phyloP scores from a whole-genome alignment of 352 stramenopile species.

The Pythium periplocum region DNA sequence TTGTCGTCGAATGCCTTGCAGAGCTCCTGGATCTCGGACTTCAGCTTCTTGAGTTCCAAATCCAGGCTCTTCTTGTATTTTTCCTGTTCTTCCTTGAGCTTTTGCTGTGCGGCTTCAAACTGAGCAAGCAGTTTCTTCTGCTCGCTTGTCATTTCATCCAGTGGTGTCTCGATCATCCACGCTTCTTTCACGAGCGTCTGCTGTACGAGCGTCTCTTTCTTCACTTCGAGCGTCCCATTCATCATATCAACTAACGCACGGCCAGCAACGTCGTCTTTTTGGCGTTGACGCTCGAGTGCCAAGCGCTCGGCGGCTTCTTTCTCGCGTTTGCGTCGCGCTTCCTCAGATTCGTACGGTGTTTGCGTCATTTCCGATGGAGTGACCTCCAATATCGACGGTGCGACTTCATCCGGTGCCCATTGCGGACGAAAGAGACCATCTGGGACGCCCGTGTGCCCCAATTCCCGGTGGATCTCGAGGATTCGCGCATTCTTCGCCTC shows the following conservation, averaged over 20 bases:
- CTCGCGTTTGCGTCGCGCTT: slow-evolving; percentile 43
- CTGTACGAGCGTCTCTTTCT: slow-evolving; percentile 70
- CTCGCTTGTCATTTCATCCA: slow-evolving; percentile 45
- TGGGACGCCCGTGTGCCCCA: slow-evolving; percentile 20
- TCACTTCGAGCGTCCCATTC: slow-evolving; percentile 89
- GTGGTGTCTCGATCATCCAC: slow-evolving; percentile 85
- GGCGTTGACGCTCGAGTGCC: slow-evolving; percentile 37
- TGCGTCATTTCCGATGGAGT: slow-evolving; percentile 78
- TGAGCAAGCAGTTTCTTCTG: slow-evolving; percentile 37
- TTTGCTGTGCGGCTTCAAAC: slow-evolving; percentile 35
- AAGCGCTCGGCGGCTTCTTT: slow-evolving; percentile 28
- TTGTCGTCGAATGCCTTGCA: slow-evolving; percentile 84
- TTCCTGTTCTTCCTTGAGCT: slow-evolving; percentile 85
- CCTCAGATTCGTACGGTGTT: slow-evolving; percentile 77
- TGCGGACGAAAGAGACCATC: slow-evolving; percentile 46
- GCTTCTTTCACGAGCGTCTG: slow-evolving; percentile 67
- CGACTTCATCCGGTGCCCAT: slow-evolving; percentile 54
- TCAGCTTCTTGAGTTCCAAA: slow-evolving; percentile 60
- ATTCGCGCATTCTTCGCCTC: slow-evolving; percentile 87
- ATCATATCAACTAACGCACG: slow-evolving; percentile 91
- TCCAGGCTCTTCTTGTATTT: slow-evolving; percentile 88
- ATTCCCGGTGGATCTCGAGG: slow-evolving; percentile 75
- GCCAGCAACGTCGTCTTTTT: slow-evolving; percentile 79
- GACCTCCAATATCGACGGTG: slow-evolving; percentile 64
- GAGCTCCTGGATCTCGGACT: slow-evolving; percentile 66